Evolutionary conservation across 305 asterid genomes (phyloP), one percentile per base, ranked within the genome.

Genomic region (Fraxinus greggii): DNA sequence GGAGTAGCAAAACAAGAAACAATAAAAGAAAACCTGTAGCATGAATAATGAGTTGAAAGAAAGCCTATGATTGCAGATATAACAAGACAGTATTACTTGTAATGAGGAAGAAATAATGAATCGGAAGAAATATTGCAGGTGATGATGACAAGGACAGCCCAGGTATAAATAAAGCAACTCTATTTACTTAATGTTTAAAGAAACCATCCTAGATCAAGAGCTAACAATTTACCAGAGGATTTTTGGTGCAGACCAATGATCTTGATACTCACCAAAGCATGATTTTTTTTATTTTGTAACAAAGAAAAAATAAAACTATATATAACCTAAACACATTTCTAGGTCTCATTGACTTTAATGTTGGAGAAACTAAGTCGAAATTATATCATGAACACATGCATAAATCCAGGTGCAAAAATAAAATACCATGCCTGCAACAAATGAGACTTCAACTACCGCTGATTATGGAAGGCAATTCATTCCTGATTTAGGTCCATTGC

Each of bases 1-100:
- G 36, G 42, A 77, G 75, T 75, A 80, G 83, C 67, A 84, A 83
- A 83, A 42, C 36, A 42, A 23, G 42, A 73, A 77, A 24, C 67
- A 13, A 51, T 24, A 63, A 72, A 48, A 70, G 65, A 31, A 79
- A 38, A 67, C 69, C 29, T 23, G 61, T 26, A 48, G 83, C 70
- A 65, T 29, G n/a, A 70, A 33, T 31, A 65, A 75, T 72, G 72
- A 69, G 70, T 61, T 35, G 42, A 29, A 31, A 45, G 48, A 45
- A 42, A 77, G 42, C 10, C 36, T 19, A 80, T 63, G 79, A 69
- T 77, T 7, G 38, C 26, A 28, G 31, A 4, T 65, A 65, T 65
- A 77, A 35, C 23, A 38, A 70, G 56, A 67, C 74, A 80, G 48
- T 67, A 8, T 32, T 15, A 40, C 77, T 35, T 54, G 35, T 29